Base-by-base conservation (phyloP, 441 rosid species). In the Eutrema salsugineum region DNA sequence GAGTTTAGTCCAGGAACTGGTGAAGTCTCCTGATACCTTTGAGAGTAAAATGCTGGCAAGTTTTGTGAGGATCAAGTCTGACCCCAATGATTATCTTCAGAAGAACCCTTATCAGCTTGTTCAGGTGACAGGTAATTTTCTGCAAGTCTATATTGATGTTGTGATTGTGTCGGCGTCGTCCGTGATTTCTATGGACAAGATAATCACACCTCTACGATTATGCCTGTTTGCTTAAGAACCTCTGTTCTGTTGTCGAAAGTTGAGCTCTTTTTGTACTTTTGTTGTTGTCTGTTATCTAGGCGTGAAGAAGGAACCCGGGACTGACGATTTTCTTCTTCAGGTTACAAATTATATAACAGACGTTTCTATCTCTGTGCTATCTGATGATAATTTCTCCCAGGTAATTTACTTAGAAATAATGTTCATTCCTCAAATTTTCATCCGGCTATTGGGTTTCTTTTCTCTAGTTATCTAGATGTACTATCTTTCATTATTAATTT, bases 311-410 rank as follows among this genome's bases (percentile, higher is more conserved):
- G 79, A 70, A 46, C 63, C 76, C 51, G 81, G 79, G 79, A 54
- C 73, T 73, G 83, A 67, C 66, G 79, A 78, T 65, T 72, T 83
- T 73, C 82, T 82, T 67, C 83, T 89, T 55, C 82, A 81, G 68
- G 91, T 83, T 61, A 73, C 86, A 42, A 83, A 85, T 74, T 80
- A 61, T 72, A 17, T 79, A 48, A 84, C 70, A 72, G 88, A 87
- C 39, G 79, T 85, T 71, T 58, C 67, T 47, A 76, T 87, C 77
- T 71, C 85, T 72, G 28, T 78, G 82, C 83, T 87, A 54, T 89
- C 94, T 0, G 86, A 89, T 73, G 94, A 84, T 70, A 75, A 83
- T 70, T 87, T 89, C 77, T 75, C 87, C 4, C 72, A 84, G 94
- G 94, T 89, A 83, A 66, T 40, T 33, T 27, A 49, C 68, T 28